These are phyloP conservation scores for Pezicula carpinea DNA, from an alignment of 2,329 filamentous ascomycete genomes.

Conservation along the genomic window DNA sequence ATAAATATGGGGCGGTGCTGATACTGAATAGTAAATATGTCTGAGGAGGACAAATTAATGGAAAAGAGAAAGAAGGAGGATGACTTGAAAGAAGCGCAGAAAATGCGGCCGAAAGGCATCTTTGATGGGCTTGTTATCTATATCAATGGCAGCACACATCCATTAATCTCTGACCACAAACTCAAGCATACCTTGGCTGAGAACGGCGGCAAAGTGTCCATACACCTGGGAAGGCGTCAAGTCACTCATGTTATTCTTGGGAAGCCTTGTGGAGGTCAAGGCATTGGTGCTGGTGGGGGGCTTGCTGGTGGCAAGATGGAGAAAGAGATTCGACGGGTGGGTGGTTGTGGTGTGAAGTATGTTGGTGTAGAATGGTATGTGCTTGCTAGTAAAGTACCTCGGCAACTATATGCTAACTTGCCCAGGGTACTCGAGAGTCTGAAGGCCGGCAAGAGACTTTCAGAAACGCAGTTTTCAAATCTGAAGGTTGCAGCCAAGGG, in stretches of 20 bases:
- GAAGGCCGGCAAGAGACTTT: slow-evolving; percentile 66
- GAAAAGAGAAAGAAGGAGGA: slow-evolving; percentile 42
- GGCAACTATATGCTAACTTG: slow-evolving; percentile 1
- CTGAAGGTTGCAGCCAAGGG: slow-evolving; percentile 56
- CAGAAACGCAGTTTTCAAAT: slow-evolving; percentile 67
- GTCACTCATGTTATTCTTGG: slow-evolving; percentile 88
- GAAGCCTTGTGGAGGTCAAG: slow-evolving; percentile 39
- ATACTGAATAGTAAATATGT: slow-evolving; percentile 9
- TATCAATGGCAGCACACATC: slow-evolving; percentile 82
- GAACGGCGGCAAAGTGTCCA: slow-evolving; percentile 68
- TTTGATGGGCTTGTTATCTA: slow-evolving; percentile 73
- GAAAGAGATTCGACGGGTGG: slow-evolving; percentile 65
- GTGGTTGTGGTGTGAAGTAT: slow-evolving; percentile 70
- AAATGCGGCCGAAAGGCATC: slow-evolving; percentile 35
- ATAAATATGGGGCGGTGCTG: slow-evolving; percentile 14
- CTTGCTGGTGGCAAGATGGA: slow-evolving; percentile 76
- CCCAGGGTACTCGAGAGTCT: slow-evolving; percentile 77
- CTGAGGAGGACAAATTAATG: slow-evolving; percentile 16
- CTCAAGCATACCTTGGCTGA: slow-evolving; percentile 72
- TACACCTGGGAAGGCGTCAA: slow-evolving; percentile 64
- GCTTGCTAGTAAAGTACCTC: slow-evolving; percentile 3
- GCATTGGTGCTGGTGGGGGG: slow-evolving; percentile 64
- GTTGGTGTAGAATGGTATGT: slow-evolving; percentile 75
- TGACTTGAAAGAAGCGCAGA: slow-evolving; percentile 41
- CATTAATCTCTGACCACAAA: slow-evolving; percentile 77